Evolutionary conservation across 805 yeast genomes (phyloP), one percentile per base, ranked within the genome.

Genomic region (Debaryomyces castellii): DNA sequence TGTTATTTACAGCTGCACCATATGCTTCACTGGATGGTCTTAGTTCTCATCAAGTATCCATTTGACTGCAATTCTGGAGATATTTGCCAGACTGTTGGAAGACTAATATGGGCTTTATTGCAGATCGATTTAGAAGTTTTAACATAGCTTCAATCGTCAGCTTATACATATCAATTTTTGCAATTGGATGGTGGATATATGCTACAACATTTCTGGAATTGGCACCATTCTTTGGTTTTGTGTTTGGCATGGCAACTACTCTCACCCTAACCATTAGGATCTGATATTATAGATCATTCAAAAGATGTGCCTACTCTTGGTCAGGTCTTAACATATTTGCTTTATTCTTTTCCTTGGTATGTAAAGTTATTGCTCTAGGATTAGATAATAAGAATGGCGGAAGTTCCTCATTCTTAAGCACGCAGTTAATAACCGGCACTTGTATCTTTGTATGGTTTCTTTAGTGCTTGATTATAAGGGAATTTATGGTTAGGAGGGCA

Each of bases 351-450:
- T 59, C 74, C 4, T 58, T 82, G 18, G 71, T 74, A 1, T 67
- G 80, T 3, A 87, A 82, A 60, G 72, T 79, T 5, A 74, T 81
- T 41, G 85, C 81, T 0, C 73, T 82, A 46, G 71, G 79, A 3
- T 56, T 81, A 40, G 67, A 70, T 18, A 39, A 42, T 16, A n/a
- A 43, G 5, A 16, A 40, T 7, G 32, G 46, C 21, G 7, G 42
- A 4, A 49, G 51, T n/a, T n/a, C n/a, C n/a, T 87, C 88, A 2
- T 84, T 76, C 51, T 61, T 77, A 28, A 74, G 82, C 51, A 73
- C 85, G 1, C 89, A 83, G 54, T 68, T 82, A 1, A 82, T 81
- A 57, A 75, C 81, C 3, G 89, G 87, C 2, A 54, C 71, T 14
- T 60, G 77, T 39, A 77, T 74, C 51, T 56, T 75, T n/a, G 62